These are phyloP conservation scores for Ophiostoma novo-ulmi DNA, from an alignment of 2,329 filamentous ascomycete species.

Conservation along the genomic window DNA sequence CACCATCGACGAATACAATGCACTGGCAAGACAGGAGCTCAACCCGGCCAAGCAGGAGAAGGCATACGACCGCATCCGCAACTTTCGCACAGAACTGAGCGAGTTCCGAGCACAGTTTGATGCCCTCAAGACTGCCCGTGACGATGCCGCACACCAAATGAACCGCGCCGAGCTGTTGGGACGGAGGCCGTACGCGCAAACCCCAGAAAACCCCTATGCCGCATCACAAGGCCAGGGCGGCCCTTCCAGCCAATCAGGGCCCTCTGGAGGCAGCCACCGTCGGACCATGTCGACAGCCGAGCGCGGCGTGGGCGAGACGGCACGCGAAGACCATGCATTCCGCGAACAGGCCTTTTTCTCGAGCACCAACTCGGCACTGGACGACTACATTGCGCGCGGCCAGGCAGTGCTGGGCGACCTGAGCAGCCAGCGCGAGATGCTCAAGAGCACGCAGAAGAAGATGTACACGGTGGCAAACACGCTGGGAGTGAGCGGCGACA, in stretches of 20 bases:
- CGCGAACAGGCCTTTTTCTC: slow-evolving; percentile 85
- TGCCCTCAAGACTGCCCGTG: slow-evolving; percentile 67
- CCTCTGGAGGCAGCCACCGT: slow-evolving; percentile 27
- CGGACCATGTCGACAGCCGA: slow-evolving; percentile 2
- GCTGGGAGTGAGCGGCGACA: slow-evolving; percentile 86
- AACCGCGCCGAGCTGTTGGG: slow-evolving; percentile 81
- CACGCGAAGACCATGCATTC: slow-evolving; percentile 38
- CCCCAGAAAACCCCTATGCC: slow-evolving; percentile 89
- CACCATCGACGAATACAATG: slow-evolving; percentile 87
- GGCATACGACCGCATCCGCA: slow-evolving; percentile 76
- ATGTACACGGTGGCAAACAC: slow-evolving; percentile 93
- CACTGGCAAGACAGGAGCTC: slow-evolving; percentile 79
- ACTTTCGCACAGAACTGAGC: slow-evolving; percentile 74
- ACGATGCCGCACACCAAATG: slow-evolving; percentile 61
- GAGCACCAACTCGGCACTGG: slow-evolving; percentile 75
- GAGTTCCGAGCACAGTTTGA: slow-evolving; percentile 77
- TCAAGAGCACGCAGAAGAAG: slow-evolving; percentile 88
- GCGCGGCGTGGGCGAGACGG: slow-evolving; percentile 24
- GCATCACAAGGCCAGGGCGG: slow-evolving; percentile 31
- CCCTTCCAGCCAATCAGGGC: slow-evolving; percentile 40
- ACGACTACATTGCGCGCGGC: slow-evolving; percentile 89
- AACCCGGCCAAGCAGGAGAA: slow-evolving; percentile 90
- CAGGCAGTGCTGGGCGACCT: slow-evolving; percentile 86
- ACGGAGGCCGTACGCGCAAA: slow-evolving; percentile 64
- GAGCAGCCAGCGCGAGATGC: slow-evolving; percentile 82